Evolutionary conservation across 768 basidiomycete species (phyloP).

Genomic region (Dentipellis fragilis): DNA sequence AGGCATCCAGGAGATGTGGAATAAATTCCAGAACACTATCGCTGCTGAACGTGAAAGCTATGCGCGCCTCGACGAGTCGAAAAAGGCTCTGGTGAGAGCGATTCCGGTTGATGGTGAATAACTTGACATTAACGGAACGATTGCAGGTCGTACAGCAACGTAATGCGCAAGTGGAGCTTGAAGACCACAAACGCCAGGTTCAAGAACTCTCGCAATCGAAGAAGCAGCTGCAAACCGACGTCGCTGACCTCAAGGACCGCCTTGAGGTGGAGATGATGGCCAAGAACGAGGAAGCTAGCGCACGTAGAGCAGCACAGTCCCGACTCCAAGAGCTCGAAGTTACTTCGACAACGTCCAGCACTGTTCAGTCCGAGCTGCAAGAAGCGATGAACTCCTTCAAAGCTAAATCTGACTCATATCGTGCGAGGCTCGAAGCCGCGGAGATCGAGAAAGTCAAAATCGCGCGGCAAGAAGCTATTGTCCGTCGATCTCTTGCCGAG

Average conservation of each 20-base stretch:
- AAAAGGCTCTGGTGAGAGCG: constrained; percentile 51
- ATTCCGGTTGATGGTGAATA: not conserved
- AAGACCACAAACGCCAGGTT: constrained; percentile 52
- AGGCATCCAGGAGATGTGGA: constrained; percentile 57
- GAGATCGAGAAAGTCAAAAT: constrained; percentile 62
- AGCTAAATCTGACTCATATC: constrained; percentile 47
- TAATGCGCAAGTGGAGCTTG: constrained; percentile 51
- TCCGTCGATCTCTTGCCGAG: constrained; percentile 50
- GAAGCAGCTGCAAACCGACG: constrained; percentile 48
- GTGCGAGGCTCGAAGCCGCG: constrained; percentile 51
- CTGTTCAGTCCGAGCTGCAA: constrained; percentile 56
- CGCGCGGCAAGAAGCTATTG: constrained; percentile 54
- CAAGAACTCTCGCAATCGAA: constrained; percentile 47
- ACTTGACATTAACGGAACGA: not conserved
- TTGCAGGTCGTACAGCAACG: constrained; percentile 57
- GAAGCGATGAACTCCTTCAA: constrained; percentile 58
- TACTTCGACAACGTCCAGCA: constrained; percentile 44
- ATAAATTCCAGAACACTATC: constrained; percentile 52
- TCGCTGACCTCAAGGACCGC: constrained; percentile 41
- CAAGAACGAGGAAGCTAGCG: constrained; percentile 54
- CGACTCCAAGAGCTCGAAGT: constrained; percentile 57
- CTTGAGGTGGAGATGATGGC: constrained; percentile 40
- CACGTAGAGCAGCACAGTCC: constrained; percentile 45
- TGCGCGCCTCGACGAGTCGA: constrained; percentile 55
- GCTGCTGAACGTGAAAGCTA: constrained; percentile 52